A percentile compares a stretch with the other conserved stretches of the same genome.
Conservation (phyloP, 2,329 filamentous ascomycete genomes). For the Talaromyces sp. region DNA sequence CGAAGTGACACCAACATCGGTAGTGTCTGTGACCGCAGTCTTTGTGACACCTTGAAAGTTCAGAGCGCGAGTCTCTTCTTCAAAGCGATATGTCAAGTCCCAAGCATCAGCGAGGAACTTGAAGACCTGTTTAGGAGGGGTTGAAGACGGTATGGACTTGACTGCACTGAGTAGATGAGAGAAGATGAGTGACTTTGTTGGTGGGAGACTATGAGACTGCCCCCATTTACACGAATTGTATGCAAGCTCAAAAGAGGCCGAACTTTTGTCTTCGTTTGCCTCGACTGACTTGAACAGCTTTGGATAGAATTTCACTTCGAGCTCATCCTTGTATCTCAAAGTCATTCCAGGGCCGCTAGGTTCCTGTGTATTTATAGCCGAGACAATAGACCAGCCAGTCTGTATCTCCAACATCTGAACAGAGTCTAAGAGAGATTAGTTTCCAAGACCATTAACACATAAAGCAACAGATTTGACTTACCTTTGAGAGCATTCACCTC, state of each 20-base stretch:
- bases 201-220: slow-evolving; percentile 28
- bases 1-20: slow-evolving; percentile 29
- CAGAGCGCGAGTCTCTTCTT: slow-evolving; percentile 47
- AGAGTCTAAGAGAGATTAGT: slow-evolving; percentile 29
- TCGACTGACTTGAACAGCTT: slow-evolving; percentile 33
- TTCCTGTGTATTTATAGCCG: slow-evolving; percentile 32
- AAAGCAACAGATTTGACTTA: slow-evolving; percentile 40
- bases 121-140: slow-evolving; percentile 41
- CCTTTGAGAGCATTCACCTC: slow-evolving; percentile 80
- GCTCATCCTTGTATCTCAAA: slow-evolving; percentile 44
- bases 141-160: slow-evolving; percentile 36
- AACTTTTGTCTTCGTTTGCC: slow-evolving; percentile 25
- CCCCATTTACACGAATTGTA: slow-evolving; percentile 30
- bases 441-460: background rate
- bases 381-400: slow-evolving; percentile 47
- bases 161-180: slow-evolving; percentile 43
- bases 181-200: slow-evolving; percentile 43
- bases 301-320: slow-evolving; percentile 46
- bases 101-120: slow-evolving; percentile 44
- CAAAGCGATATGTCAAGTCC: slow-evolving; percentile 40
- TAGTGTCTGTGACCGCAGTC: slow-evolving; percentile 32
- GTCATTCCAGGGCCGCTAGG: slow-evolving; percentile 37
- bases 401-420: slow-evolving; percentile 42
- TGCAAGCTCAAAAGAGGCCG: slow-evolving; percentile 35
- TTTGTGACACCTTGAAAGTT: slow-evolving; percentile 47